phyloP scores from a whole-genome alignment of 192 early-diverging fungal genomes.

The Rhizophagus clarus region DNA sequence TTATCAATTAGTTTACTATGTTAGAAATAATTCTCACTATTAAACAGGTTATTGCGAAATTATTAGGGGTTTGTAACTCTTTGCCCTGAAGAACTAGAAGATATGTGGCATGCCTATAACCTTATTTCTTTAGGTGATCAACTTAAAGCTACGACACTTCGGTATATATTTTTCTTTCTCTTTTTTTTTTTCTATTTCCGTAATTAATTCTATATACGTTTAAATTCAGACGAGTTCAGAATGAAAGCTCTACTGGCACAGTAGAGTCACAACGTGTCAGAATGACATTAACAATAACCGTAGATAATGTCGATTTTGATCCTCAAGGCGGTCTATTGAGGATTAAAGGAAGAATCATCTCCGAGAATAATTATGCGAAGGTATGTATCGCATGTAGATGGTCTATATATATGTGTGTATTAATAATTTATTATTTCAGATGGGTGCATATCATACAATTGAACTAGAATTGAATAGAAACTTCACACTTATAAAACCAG shows the following conservation, averaged over 20 bases:
- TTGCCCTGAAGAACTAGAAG: conserved; percentile 88
- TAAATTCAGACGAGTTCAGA: conserved; percentile 75
- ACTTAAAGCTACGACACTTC: conserved; percentile 83
- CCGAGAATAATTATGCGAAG: conserved; percentile 90
- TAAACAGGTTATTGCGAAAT: conserved; percentile 24
- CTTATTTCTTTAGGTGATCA: conserved; percentile 83
- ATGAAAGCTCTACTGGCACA: conserved; percentile 85
- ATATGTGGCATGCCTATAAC: conserved; percentile 98
- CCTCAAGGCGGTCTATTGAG: conserved; percentile 80
- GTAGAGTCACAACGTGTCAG: conserved; percentile 81
- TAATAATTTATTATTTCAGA: conserved; percentile 37
- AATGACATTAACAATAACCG: conserved; percentile 79
- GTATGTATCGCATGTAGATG: conserved; percentile 39
- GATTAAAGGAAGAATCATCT: conserved; percentile 85
- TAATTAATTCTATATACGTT: too few species aligned
- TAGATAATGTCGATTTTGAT: conserved; percentile 91
- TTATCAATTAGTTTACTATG: background rate
- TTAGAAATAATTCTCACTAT: background rate
- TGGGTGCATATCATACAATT: conserved; percentile 92
- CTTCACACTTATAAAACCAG: conserved; percentile 85
- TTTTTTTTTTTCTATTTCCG: background rate
- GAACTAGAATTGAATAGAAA: conserved; percentile 89
- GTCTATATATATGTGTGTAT: background rate
- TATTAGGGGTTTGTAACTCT: conserved; percentile 80
- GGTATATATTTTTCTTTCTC: conserved; percentile 44